Percentiles rank a stretch among this genome's conserved stretches.
These are phyloP conservation scores for Hymenoscyphus fructigenus DNA, from an alignment of 2,329 filamentous ascomycete genomes.

Conservation along the genomic window DNA sequence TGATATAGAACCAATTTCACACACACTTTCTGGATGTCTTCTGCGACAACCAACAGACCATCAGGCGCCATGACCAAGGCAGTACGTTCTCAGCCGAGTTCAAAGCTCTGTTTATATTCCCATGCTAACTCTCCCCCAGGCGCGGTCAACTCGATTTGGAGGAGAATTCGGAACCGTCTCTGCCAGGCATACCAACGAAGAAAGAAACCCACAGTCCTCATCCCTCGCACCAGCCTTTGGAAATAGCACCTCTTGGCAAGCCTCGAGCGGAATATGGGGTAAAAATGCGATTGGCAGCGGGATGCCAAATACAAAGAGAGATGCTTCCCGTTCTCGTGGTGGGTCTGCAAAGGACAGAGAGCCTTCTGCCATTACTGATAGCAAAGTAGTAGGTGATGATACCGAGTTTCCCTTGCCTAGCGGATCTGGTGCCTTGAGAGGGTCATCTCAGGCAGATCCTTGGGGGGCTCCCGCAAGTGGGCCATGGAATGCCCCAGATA, in stretches of 20 bases:
- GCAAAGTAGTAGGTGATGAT: slow-evolving; percentile 37
- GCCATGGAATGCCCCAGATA: slow-evolving; percentile 59
- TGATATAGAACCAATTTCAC: slow-evolving; percentile 29
- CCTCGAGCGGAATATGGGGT: slow-evolving; percentile 51
- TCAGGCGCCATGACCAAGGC: slow-evolving; percentile 39
- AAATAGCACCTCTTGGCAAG: slow-evolving; percentile 39
- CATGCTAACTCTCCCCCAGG: slow-evolving; percentile 30
- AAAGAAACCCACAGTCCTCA: slow-evolving; percentile 39
- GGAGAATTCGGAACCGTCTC: slow-evolving; percentile 40
- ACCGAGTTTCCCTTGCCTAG: slow-evolving; percentile 50
- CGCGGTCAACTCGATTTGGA: slow-evolving; percentile 37
- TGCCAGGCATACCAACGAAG: slow-evolving; percentile 33
- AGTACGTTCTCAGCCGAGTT: slow-evolving; percentile 37
- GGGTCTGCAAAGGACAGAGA: slow-evolving; percentile 29
- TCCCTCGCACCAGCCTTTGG: slow-evolving; percentile 45
- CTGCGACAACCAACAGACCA: slow-evolving; percentile 37
- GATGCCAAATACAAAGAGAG: slow-evolving; percentile 47
- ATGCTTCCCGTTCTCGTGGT: slow-evolving; percentile 50
- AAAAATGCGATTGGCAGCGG: slow-evolving; percentile 46
- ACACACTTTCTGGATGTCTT: slow-evolving; percentile 39
- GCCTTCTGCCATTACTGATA: slow-evolving; percentile 27
- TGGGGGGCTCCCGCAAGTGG: slow-evolving; percentile 54
- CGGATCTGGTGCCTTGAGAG: slow-evolving; percentile 67
- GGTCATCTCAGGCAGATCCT: slow-evolving; percentile 66
- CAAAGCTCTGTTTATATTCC: not conserved